These are phyloP conservation scores for Cucurbita moschata DNA, from an alignment of 306 rosid genomes.

Conservation along the genomic window DNA sequence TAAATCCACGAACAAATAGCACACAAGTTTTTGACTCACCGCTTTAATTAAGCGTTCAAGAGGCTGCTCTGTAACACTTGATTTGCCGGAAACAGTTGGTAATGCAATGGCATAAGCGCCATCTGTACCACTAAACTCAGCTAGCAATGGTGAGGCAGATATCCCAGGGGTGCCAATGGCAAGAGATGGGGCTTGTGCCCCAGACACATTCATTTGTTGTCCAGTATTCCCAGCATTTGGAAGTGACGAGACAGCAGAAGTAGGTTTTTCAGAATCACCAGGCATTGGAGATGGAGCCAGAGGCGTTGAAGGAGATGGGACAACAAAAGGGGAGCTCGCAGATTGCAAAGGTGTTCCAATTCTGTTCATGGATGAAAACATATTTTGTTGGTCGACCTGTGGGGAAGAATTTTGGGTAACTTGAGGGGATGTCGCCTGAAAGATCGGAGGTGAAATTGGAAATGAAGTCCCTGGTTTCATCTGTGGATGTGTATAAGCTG, in stretches of 20 bases:
- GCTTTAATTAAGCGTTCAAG: conserved; percentile 65
- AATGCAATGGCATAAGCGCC: conserved; percentile 38
- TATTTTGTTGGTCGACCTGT: conserved; percentile 69
- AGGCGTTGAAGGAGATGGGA: conserved; percentile 81
- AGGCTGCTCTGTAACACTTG: conserved; percentile 64
- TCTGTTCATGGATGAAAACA: conserved; percentile 39
- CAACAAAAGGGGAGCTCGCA: conserved; percentile 68
- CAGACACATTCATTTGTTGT: conserved; percentile 37
- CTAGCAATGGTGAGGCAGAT: conserved; percentile 93
- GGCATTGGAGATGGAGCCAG: conserved; percentile 78
- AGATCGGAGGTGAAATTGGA: conserved; percentile 59
- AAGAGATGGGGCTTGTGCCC: conserved; percentile 64
- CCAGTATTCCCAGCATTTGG: conserved; percentile 55
- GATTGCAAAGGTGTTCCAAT: conserved; percentile 70
- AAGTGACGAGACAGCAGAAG: conserved; percentile 39
- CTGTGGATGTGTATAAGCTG: conserved; percentile 59
- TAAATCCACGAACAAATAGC: background rate
- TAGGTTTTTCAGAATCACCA: conserved; percentile 66
- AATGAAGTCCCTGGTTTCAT: conserved; percentile 50
- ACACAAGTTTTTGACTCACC: conserved; percentile 33
- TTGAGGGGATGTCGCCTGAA: conserved; percentile 84
- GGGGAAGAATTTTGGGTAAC: conserved; percentile 78
- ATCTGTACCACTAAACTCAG: conserved; percentile 64
- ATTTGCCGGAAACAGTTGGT: conserved; percentile 44
- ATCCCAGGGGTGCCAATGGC: conserved; percentile 98